A percentile compares a stretch with the other conserved stretches of the same genome.
phyloP scores from a whole-genome alignment of 768 basidiomycete species.

The Tricholoma flavovirens region DNA sequence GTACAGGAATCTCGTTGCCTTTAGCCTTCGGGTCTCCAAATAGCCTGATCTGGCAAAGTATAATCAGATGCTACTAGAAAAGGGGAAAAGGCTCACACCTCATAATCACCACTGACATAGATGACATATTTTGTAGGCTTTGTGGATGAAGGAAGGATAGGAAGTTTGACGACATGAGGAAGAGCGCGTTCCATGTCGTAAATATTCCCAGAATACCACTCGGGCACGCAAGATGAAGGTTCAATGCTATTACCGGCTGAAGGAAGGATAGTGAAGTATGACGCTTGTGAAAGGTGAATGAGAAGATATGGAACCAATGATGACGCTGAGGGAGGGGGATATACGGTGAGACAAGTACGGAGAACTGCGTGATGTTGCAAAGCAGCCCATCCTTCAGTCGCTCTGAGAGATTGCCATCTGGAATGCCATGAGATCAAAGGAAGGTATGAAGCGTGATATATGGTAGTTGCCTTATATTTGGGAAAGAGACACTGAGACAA shows the following conservation, averaged over 20 bases:
- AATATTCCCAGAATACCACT: slow-evolving; percentile 87
- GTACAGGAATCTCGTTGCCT: slow-evolving; percentile 41
- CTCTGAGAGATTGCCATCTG: slow-evolving; percentile 70
- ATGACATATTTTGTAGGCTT: slow-evolving; percentile 55
- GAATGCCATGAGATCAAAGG: no score
- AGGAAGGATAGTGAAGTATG: slow-evolving; percentile 71
- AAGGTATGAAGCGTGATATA: no score
- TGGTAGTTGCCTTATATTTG: slow-evolving; percentile 45
- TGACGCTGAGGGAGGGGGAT: slow-evolving; percentile 32
- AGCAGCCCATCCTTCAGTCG: slow-evolving; percentile 82
- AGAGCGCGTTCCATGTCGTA: slow-evolving; percentile 58
- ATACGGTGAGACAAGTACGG: slow-evolving; percentile 55
- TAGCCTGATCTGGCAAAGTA: slow-evolving; percentile 57
- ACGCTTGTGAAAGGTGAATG: slow-evolving; percentile 61
- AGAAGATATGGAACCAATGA: slow-evolving; percentile 39
- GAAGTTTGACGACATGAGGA: slow-evolving; percentile 45
- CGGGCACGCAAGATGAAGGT: slow-evolving; percentile 21
- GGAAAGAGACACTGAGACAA: slow-evolving; percentile 56
- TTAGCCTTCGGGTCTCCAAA: slow-evolving; percentile 66
- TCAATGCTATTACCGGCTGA: slow-evolving; percentile 14
- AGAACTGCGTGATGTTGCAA: slow-evolving; percentile 77
- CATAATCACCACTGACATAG: slow-evolving; percentile 78
- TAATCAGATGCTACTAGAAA: no score
- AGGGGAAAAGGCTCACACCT: slow-evolving; percentile 36
- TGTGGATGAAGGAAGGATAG: slow-evolving; percentile 34